A percentile compares a stretch with the other conserved stretches of the same genome.
Evolutionary conservation across 768 basidiomycete genomes (phyloP).

Genomic region (Tubosaeta sp.): DNA sequence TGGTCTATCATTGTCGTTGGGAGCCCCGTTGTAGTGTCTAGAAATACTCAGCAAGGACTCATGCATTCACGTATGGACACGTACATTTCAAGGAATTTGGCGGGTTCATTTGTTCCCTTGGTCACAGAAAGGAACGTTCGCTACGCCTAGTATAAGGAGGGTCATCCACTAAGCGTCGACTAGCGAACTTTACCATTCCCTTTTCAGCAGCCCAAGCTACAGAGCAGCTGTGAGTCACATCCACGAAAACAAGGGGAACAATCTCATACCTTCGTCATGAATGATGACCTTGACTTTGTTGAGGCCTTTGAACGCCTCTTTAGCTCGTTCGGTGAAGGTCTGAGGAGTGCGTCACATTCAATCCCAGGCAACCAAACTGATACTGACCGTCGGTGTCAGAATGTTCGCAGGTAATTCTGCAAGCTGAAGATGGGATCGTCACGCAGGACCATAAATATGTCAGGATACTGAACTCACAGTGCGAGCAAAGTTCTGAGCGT

Average conservation of each 20-base stretch:
- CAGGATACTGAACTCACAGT: slow-evolving; percentile 43
- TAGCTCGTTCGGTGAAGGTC: slow-evolving; percentile 68
- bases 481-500: slow-evolving; percentile 76
- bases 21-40: slow-evolving; percentile 80
- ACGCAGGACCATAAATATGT: not conserved
- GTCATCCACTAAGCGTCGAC: not conserved
- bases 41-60: not conserved
- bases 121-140: slow-evolving; percentile 85
- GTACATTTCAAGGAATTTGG: slow-evolving; percentile 84
- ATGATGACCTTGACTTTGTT: slow-evolving; percentile 66
- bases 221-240: slow-evolving; percentile 1
- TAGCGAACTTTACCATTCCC: slow-evolving; percentile 59
- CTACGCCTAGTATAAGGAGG: slow-evolving; percentile 30
- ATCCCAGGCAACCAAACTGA: not conserved
- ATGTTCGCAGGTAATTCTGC: slow-evolving; percentile 86
- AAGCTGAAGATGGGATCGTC: slow-evolving; percentile 46
- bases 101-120: slow-evolving; percentile 75
- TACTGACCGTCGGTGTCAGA: slow-evolving; percentile 71
- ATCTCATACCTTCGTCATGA: slow-evolving; percentile 61
- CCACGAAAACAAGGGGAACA: not conserved
- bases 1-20: slow-evolving; percentile 51
- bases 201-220: slow-evolving; percentile 79
- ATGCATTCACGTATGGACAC: slow-evolving; percentile 8
- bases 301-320: slow-evolving; percentile 61
- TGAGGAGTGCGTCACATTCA: slow-evolving; percentile 21